Evolutionary conservation across 371 early-diverging fungal species (phyloP).

Genomic region (Capniomyces stellatus): DNA sequence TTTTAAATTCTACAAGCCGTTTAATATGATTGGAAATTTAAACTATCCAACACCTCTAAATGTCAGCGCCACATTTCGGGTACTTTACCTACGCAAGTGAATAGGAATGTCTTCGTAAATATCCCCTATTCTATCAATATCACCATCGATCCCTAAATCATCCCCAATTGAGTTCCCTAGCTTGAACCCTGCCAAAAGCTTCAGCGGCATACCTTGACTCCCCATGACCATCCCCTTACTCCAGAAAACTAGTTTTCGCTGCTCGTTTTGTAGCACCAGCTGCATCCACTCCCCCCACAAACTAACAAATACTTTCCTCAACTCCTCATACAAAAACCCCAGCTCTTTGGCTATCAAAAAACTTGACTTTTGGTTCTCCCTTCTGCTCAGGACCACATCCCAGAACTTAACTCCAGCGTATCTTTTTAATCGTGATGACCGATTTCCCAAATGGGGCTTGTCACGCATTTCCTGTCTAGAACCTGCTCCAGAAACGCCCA

Average conservation of each 20-base stretch:
- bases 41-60: background rate
- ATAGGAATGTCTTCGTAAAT: background rate
- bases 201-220: background rate
- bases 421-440: too few relatives aligned
- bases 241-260: background rate
- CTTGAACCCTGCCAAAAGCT: background rate
- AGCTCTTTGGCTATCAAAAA: background rate
- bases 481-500: too few relatives aligned
- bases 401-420: constrained; percentile 3
- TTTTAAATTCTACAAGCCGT: too few relatives aligned
- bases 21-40: too few relatives aligned
- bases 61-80: background rate
- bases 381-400: background rate
- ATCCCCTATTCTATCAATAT: background rate
- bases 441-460: too few relatives aligned
- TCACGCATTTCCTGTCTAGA: too few relatives aligned
- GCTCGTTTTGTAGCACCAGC: background rate
- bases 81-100: constrained; percentile 1
- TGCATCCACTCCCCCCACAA: constrained; percentile 1
- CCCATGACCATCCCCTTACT: background rate
- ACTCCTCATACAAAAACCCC: background rate
- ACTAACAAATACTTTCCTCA: background rate
- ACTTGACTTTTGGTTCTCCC: background rate
- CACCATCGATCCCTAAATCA: background rate
- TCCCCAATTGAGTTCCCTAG: background rate